Conservation (phyloP, 2,329 filamentous ascomycete species). For the Sphaerulina musiva region DNA sequence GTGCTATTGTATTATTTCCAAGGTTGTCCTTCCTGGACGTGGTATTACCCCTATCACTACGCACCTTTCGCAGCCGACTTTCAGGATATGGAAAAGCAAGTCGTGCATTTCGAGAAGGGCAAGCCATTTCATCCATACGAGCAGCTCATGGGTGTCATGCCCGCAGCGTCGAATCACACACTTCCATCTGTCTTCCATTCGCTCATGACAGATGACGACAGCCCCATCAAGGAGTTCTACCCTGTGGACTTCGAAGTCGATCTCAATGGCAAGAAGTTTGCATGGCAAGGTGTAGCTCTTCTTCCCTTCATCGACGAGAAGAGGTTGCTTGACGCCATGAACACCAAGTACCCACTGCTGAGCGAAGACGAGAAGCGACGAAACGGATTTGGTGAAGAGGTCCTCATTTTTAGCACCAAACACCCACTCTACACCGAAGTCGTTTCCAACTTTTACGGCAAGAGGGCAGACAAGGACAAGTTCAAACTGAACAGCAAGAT, state of each 20-base stretch:
- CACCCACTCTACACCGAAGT: conserved; percentile 84
- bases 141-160: conserved; percentile 95
- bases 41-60: conserved; percentile 99
- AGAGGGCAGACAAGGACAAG: conserved; percentile 62
- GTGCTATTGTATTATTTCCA: conserved; percentile 97
- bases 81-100: conserved; percentile 69
- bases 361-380: conserved; percentile 69
- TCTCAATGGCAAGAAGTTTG: conserved; percentile 95
- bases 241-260: conserved; percentile 90
- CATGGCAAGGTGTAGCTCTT: conserved; percentile 91
- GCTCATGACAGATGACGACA: conserved; percentile 81
- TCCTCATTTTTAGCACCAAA: conserved; percentile 74
- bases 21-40: conserved; percentile 96
- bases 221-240: conserved; percentile 95
- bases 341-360: conserved; percentile 71
- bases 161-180: conserved; percentile 84
- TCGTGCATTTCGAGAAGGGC: conserved; percentile 76
- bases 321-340: conserved; percentile 73
- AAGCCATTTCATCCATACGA: conserved; percentile 86
- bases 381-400: conserved; percentile 74
- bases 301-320: conserved; percentile 95
- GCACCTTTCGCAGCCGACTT: conserved; percentile 97
- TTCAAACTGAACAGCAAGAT: conserved; percentile 67
- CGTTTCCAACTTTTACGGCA: conserved; percentile 81
- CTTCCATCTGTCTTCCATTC: conserved; percentile 82